phyloP scores from a whole-genome alignment of 208 protist genomes.

The Leishmania major region DNA sequence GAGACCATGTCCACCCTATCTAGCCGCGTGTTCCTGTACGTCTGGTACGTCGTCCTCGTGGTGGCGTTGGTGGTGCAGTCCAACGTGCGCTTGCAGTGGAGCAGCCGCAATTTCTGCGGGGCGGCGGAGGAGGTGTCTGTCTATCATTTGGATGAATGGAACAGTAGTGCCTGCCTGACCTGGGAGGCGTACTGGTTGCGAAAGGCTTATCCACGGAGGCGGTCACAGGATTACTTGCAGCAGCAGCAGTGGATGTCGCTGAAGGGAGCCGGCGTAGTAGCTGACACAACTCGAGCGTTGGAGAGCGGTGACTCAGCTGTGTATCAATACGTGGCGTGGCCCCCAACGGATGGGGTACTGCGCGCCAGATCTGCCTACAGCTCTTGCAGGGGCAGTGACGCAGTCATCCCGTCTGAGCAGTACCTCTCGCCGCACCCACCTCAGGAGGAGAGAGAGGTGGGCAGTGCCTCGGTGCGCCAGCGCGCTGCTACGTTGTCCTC shows the following conservation, averaged over 20 bases:
- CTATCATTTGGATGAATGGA: constrained; percentile 53
- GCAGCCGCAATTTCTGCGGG: constrained; percentile 64
- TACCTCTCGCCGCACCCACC: neutral
- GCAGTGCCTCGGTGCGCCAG: neutral
- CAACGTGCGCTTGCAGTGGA: constrained; percentile 65
- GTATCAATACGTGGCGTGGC: constrained; percentile 10
- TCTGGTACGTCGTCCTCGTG: constrained; percentile 69
- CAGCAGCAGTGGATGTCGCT: neutral
- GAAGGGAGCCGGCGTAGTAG: neutral
- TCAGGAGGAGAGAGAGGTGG: neutral
- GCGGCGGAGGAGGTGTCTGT: constrained; percentile 35
- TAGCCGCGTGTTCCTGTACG: constrained; percentile 57
- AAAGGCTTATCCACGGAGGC: neutral
- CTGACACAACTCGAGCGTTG: neutral
- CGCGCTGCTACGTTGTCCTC: neutral
- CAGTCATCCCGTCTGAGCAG: neutral
- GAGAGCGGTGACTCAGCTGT: neutral
- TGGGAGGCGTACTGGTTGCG: constrained; percentile 35
- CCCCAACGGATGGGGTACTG: neutral
- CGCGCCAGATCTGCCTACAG: neutral
- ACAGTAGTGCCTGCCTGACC: constrained; percentile 39
- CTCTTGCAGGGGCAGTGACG: neutral
- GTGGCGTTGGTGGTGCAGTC: constrained; percentile 62
- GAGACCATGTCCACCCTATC: constrained; percentile 68
- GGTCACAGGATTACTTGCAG: neutral